Conservation (phyloP, 768 basidiomycete genomes). For the Kwoniella bestiolae region DNA sequence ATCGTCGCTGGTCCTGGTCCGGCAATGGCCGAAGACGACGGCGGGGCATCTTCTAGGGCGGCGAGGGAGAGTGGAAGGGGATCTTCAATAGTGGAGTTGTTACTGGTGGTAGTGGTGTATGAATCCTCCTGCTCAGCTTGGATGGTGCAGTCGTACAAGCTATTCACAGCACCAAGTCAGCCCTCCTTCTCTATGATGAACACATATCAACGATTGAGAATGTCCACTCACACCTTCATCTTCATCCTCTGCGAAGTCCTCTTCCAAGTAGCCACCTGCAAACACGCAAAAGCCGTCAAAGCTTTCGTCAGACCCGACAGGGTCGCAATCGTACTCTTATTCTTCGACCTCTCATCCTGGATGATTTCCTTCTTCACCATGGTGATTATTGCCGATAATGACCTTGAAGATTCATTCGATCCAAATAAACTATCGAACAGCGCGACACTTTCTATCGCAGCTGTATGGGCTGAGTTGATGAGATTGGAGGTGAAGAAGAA, state of each 20-base stretch:
- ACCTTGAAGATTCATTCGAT: conserved; percentile 58
- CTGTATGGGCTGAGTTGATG: conserved; percentile 50
- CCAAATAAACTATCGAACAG: conserved; percentile 56
- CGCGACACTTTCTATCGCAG: conserved; percentile 46
- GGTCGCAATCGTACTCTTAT: conserved; percentile 43
- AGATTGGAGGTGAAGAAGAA: conserved; percentile 57
- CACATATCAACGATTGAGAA: background rate
- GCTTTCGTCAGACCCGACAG: conserved; percentile 58
- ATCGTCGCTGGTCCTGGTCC: conserved; percentile 34
- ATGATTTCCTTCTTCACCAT: conserved; percentile 56
- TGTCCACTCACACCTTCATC: conserved; percentile 49
- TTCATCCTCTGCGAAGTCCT: conserved; percentile 48
- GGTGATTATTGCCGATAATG: conserved; percentile 57
- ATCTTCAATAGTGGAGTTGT: background rate
- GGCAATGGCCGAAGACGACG: background rate
- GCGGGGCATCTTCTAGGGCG: background rate
- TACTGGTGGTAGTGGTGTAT: background rate
- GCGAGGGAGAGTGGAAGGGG: background rate
- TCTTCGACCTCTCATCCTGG: conserved; percentile 47
- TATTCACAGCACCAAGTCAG: conserved; percentile 18
- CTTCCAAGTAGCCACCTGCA: conserved; percentile 57
- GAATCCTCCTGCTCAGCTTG: conserved; percentile 32
- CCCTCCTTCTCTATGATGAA: background rate
- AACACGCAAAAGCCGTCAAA: conserved; percentile 58
- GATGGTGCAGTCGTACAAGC: conserved; percentile 57